Conservation (phyloP, 192 early-diverging fungal genomes). For the Backusella macrospora region DNA sequence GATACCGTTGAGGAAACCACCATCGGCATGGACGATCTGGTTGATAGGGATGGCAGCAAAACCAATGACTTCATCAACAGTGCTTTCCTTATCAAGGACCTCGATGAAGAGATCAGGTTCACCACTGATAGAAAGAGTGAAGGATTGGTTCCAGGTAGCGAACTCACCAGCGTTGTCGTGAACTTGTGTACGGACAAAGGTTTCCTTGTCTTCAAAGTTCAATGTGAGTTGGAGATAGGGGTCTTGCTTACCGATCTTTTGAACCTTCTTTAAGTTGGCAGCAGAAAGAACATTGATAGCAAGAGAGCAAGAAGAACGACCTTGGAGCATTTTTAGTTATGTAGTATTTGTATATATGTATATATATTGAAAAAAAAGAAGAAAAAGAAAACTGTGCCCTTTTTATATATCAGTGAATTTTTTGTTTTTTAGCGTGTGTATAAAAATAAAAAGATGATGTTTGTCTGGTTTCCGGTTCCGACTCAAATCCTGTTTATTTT, state of each 20-base stretch:
- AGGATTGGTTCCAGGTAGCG: constrained; percentile 53
- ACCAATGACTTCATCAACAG: constrained; percentile 43
- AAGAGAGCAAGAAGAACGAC: constrained; percentile 8
- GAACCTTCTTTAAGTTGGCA: not conserved
- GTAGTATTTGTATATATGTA: not conserved
- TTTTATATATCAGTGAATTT: not conserved
- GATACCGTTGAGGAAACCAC: constrained; percentile 41
- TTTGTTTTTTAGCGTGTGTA: not conserved
- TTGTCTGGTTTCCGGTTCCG: not conserved
- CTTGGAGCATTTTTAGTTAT: not conserved
- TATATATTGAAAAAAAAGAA: not conserved
- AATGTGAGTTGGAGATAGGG: constrained; percentile 50
- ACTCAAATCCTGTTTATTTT: not conserved
- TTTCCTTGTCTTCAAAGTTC: constrained; percentile 39
- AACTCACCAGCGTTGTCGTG: constrained; percentile 49
- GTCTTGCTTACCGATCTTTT: constrained; percentile 48
- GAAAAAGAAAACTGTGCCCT: not conserved
- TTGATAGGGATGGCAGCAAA: constrained; percentile 54
- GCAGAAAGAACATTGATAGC: not conserved
- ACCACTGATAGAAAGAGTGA: constrained; percentile 41
- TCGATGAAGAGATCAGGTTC: constrained; percentile 50
- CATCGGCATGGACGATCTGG: constrained; percentile 47
- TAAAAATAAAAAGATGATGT: not conserved
- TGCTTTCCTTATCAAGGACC: constrained; percentile 49
- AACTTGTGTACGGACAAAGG: constrained; percentile 50